A percentile compares a stretch with the other conserved stretches of the same genome.
phyloP scores from a whole-genome alignment of 1,284 basidiomycete species.

The Violaceomyces palustris region DNA sequence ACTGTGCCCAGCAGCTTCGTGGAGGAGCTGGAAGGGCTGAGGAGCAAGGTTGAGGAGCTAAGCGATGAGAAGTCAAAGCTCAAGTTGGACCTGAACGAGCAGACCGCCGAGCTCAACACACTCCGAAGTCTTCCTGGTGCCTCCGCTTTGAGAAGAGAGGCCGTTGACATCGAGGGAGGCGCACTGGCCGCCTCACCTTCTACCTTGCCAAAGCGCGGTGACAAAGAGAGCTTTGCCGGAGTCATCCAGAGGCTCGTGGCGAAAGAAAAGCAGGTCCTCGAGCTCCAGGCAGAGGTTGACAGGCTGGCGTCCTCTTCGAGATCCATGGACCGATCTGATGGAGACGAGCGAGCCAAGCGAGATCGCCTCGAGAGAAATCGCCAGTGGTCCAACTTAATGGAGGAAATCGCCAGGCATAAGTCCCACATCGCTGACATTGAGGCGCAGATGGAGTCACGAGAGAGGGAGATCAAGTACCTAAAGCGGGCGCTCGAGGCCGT shows the following conservation, averaged over 20 bases:
- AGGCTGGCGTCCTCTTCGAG: conserved; percentile 42
- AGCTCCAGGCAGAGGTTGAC: conserved; percentile 70
- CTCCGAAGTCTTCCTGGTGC: conserved; percentile 59
- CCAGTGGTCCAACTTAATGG: conserved; percentile 69
- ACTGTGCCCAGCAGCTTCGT: conserved; percentile 58
- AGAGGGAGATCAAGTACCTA: conserved; percentile 70
- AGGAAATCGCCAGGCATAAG: conserved; percentile 71
- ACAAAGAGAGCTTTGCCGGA: conserved; percentile 62
- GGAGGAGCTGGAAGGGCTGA: conserved; percentile 63
- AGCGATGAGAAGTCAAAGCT: conserved; percentile 64
- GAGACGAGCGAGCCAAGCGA: conserved; percentile 59
- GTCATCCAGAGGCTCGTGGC: conserved; percentile 74
- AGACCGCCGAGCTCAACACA: conserved; percentile 65
- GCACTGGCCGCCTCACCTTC: conserved; percentile 4
- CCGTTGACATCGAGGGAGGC: conserved; percentile 2
- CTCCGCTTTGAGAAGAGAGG: conserved; percentile 8
- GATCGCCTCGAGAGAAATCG: conserved; percentile 72
- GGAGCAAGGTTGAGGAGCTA: conserved; percentile 61
- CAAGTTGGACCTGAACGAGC: conserved; percentile 60
- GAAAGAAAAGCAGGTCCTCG: conserved; percentile 76
- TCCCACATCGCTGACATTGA: conserved; percentile 63
- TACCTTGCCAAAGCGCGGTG: conserved; percentile 16
- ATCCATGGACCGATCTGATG: conserved; percentile 22
- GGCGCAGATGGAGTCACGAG: conserved; percentile 58
- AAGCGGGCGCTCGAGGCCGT: conserved; percentile 79